Percentiles rank a stretch among this genome's conserved stretches.
phyloP scores from a whole-genome alignment of 768 basidiomycete species.

The Tremella mesenterica region DNA sequence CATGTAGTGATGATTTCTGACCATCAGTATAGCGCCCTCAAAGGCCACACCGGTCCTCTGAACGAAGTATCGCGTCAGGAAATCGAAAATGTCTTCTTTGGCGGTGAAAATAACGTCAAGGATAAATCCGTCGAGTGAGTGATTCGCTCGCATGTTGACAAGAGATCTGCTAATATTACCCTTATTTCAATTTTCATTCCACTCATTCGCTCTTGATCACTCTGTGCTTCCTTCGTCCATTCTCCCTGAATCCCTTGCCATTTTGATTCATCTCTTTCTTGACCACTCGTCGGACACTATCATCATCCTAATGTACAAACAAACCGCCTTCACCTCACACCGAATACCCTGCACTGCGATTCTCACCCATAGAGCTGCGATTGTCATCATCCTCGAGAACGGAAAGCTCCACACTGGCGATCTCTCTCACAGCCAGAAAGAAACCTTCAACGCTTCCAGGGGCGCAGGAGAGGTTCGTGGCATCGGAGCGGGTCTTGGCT shows the following conservation, averaged over 20 bases:
- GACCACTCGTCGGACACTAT: background rate
- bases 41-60: conserved; percentile 36
- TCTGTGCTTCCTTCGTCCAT: background rate
- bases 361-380: conserved; percentile 28
- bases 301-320: background rate
- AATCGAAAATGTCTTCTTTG: conserved; percentile 38
- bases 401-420: conserved; percentile 28
- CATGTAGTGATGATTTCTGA: background rate
- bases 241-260: background rate
- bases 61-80: conserved; percentile 38
- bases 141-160: background rate
- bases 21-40: too few species aligned
- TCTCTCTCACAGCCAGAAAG: conserved; percentile 15
- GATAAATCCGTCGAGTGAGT: conserved; percentile 40
- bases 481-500: conserved; percentile 14
- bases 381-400: conserved; percentile 31
- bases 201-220: conserved; percentile 1
- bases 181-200: background rate
- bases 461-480: conserved; percentile 18
- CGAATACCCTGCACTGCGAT: background rate
- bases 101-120: conserved; percentile 35
- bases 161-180: background rate
- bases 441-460: conserved; percentile 30
- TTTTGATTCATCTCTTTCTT: background rate
- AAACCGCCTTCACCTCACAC: background rate